Evolutionary conservation across 2,329 filamentous ascomycete genomes (phyloP).

Genomic region (Claviceps spartinae): DNA sequence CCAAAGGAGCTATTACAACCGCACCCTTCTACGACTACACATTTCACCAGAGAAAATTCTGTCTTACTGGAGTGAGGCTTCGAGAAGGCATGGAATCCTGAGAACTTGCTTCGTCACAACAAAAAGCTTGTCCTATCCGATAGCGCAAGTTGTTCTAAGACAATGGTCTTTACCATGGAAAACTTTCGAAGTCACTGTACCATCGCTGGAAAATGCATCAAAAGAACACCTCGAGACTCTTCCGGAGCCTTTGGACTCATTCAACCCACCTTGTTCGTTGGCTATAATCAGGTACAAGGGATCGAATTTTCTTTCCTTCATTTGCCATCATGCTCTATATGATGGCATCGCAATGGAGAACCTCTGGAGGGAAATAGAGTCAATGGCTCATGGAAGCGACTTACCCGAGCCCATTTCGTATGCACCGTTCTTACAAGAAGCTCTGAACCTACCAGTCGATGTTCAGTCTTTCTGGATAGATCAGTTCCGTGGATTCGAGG

Average conservation of each 20-base stretch:
- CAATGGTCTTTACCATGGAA: conserved; percentile 29
- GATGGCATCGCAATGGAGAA: conserved; percentile 65
- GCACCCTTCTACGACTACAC: conserved; percentile 48
- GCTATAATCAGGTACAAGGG: conserved; percentile 23
- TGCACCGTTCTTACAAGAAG: conserved; percentile 47
- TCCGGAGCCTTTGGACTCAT: conserved; percentile 28
- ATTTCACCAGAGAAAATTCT: conserved; percentile 37
- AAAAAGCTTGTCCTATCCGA: conserved; percentile 43
- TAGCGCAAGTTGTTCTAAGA: conserved; percentile 57
- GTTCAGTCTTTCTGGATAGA: conserved; percentile 53
- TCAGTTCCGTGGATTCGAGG: conserved; percentile 37
- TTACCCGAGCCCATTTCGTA: conserved; percentile 43
- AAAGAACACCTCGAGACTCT: conserved; percentile 27
- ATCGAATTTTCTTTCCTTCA: conserved; percentile 29
- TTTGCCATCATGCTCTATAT: conserved; percentile 71
- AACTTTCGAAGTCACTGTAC: conserved; percentile 16
- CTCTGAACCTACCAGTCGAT: conserved; percentile 32
- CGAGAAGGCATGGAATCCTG: conserved; percentile 58
- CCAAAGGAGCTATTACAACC: conserved; percentile 55
- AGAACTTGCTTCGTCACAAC: conserved; percentile 64
- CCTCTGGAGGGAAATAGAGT: conserved; percentile 58
- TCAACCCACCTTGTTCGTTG: conserved; percentile 31
- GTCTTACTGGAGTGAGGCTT: conserved; percentile 48
- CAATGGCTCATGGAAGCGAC: conserved; percentile 30
- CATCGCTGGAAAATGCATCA: conserved; percentile 23